These are phyloP conservation scores for Zanthoxylum bungeanum DNA, from an alignment of 345 rosid genomes.

Conservation along the genomic window DNA sequence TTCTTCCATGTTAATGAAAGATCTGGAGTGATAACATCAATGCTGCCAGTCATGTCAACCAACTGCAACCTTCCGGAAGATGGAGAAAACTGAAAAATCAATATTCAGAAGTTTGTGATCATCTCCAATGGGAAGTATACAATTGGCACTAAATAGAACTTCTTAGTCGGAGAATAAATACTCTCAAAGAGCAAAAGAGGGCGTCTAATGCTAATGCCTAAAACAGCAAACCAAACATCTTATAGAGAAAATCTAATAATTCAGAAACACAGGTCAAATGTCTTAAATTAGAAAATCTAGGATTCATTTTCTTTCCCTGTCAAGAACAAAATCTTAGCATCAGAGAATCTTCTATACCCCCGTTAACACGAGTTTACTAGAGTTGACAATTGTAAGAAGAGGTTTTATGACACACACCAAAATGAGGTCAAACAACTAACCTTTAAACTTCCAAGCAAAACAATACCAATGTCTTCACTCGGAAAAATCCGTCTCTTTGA, in stretches of 20 bases:
- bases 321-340: neutral
- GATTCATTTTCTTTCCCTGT: neutral
- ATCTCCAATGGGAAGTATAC: conserved; percentile 8
- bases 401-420: neutral
- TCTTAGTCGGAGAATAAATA: neutral
- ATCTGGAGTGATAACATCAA: conserved; percentile 66
- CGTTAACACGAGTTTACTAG: conserved; percentile 10
- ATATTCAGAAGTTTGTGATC: neutral
- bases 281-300: neutral
- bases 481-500: conserved; percentile 45
- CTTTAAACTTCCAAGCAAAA: conserved; percentile 73
- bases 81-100: conserved; percentile 45
- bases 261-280: neutral
- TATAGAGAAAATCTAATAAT: neutral
- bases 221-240: neutral
- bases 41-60: conserved; percentile 66
- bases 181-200: neutral
- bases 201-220: neutral
- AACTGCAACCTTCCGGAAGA: conserved; percentile 75
- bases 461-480: conserved; percentile 49
- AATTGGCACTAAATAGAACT: neutral
- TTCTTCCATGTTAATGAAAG: conserved; percentile 53
- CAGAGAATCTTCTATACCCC: neutral
- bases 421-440: conserved; percentile 31
- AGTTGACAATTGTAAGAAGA: neutral